Evolutionary conservation across 2,329 filamentous ascomycete species (phyloP).

Genomic region (Sporothrix dimorphospora): DNA sequence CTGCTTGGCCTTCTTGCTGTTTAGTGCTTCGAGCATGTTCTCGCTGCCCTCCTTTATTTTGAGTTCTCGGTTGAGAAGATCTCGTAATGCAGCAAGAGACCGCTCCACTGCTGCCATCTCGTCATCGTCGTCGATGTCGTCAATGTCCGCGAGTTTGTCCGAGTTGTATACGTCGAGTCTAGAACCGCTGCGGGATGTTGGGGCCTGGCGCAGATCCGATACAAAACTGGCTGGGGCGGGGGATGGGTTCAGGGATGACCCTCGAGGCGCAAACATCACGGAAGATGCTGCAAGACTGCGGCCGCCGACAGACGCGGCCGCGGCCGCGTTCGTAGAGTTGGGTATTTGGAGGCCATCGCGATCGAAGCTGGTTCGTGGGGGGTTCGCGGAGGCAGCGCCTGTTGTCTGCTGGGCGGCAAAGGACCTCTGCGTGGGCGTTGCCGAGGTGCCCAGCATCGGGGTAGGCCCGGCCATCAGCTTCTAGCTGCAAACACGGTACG

Average conservation of each 20-base stretch:
- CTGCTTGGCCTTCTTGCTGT: constrained; percentile 94
- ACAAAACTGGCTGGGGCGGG: constrained; percentile 84
- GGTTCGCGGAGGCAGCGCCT: constrained; percentile 43
- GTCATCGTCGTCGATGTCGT: constrained; percentile 30
- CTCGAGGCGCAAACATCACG: constrained; percentile 67
- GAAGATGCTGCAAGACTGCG: constrained; percentile 57
- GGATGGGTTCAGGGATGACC: constrained; percentile 70
- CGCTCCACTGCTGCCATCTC: constrained; percentile 59
- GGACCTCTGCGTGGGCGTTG: constrained; percentile 58
- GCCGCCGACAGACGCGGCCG: constrained; percentile 30
- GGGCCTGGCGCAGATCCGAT: constrained; percentile 75
- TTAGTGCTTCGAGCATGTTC: constrained; percentile 93
- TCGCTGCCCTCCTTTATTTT: constrained; percentile 98
- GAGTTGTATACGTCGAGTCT: constrained; percentile 56
- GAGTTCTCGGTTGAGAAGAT: constrained; percentile 89
- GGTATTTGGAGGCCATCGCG: constrained; percentile 56
- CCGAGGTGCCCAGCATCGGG: constrained; percentile 57
- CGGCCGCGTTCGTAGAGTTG: constrained; percentile 43
- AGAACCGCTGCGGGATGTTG: constrained; percentile 66
- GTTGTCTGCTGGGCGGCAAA: constrained; percentile 49
- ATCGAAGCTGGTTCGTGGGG: constrained; percentile 54
- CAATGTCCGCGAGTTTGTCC: constrained; percentile 62
- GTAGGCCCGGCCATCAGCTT: constrained; percentile 44
- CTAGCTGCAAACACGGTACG: constrained; percentile 38
- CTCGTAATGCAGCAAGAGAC: constrained; percentile 73